Base-by-base conservation (phyloP, 2,329 filamentous ascomycete genomes). In the Zymoseptoria brevis region DNA sequence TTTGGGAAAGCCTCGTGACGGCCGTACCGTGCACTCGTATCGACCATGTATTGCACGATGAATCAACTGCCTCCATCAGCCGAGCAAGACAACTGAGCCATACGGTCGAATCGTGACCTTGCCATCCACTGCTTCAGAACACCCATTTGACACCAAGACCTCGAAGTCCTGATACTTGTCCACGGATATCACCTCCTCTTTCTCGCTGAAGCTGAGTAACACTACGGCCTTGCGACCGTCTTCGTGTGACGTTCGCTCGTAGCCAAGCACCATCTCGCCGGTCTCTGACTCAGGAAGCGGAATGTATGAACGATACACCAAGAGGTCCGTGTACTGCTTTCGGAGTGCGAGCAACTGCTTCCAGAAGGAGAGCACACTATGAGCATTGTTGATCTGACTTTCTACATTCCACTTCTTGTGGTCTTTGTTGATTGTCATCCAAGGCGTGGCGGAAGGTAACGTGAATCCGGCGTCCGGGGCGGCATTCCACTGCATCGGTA, bases 401-500 rank as follows among this genome's bases (percentile, higher is more conserved):
- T 53, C 59, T 2, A 54, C 61, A 57, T 63, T 63, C 57, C 59
- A 61, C 50, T 61, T 53, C 8, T 11, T 50, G 30, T 61, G 54
- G 30, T 61, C 59, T 21, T 62, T 55, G 24, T 64, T 64, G 16
- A 64, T 50, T 8, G 52, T 59, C 53, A 64, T 62, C 62, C 62
- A 64, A 16, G 60, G 62, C 11, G 22, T 60, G 13, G 48, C 50
- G 7, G 56, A 19, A 1, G 53, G 52, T 4, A 53, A 30, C 16
- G 83, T 84, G 73, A 89, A 89, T 1, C 87, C 87, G 0, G 82
- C 84, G 62, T 85, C 77, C 0, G 74, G 73, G 19, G 53, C 59
- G 0, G 71, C 76, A 58, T 79, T 78, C 87, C 87, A 89, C 62
- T 86, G 84, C 75, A 89, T 83, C 0, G 87, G 87, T 3, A 83